Conservation (phyloP, 441 rosid species). For the Metrosideros polymorpha region DNA sequence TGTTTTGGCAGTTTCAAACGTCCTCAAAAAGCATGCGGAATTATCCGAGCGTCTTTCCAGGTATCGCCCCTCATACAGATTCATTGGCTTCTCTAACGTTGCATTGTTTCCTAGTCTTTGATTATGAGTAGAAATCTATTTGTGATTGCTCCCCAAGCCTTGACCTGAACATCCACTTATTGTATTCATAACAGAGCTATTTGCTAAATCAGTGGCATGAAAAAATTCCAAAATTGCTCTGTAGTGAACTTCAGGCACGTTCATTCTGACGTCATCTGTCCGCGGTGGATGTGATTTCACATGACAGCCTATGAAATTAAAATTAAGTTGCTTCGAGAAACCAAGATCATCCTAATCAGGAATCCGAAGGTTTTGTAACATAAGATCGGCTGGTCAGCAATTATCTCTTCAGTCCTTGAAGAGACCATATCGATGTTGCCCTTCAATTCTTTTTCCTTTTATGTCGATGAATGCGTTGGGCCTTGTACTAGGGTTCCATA, state of each 20-base stretch:
- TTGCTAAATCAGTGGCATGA: background rate
- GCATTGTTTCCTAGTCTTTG: background rate
- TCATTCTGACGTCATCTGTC: background rate
- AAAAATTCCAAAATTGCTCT: background rate
- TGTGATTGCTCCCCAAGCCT: background rate
- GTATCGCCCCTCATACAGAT: slow-evolving; percentile 13
- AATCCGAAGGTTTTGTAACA: background rate
- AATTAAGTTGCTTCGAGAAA: background rate
- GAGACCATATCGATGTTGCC: background rate
- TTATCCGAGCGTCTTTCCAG: slow-evolving; percentile 72
- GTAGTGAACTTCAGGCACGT: background rate
- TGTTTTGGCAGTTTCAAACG: slow-evolving; percentile 52
- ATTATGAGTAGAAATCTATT: background rate
- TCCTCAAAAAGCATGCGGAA: slow-evolving; percentile 77
- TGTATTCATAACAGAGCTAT: background rate
- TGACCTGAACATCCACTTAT: background rate
- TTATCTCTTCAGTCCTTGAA: background rate
- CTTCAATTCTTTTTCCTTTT: background rate
- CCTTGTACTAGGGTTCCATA: background rate
- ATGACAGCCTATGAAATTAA: background rate
- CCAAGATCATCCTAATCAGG: background rate
- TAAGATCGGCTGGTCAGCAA: background rate
- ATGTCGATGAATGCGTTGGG: background rate
- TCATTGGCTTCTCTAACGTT: background rate
- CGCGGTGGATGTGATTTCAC: background rate